Base-by-base conservation (phyloP, 495 filamentous ascomycete species). In the Penicillium canariense region DNA sequence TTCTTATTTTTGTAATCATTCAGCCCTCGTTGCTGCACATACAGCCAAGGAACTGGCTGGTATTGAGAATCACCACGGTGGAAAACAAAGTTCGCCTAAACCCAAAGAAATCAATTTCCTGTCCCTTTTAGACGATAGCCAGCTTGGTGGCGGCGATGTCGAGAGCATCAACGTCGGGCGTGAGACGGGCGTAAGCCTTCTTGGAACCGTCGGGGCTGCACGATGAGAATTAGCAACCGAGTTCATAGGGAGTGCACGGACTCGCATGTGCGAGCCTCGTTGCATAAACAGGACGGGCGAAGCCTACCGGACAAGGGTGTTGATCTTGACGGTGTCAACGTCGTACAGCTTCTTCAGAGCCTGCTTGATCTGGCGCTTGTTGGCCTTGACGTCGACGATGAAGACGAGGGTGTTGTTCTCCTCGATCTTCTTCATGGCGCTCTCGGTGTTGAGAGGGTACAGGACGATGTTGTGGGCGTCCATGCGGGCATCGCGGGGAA, bases 341-440 rank as follows among this genome's bases (percentile, higher is more conserved):
- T 97, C 93, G 76, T 99, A 99, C 62, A 97, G 85, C 88, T 92
- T 96, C 90, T 99, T 99, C 61, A 99, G 81, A 58, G 94, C 89
- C 66, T 83, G 81, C 85, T 96, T 96, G 80, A 99, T 99, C 85
- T 99, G 94, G 69, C 91, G 86, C 89, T 99, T 99, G 83, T 99
- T 99, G 68, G 90, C 84, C 88, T 97, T 96, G 73, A 91, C 84
- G 63, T 99, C 90, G 68, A 96, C 91, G 69, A 97, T 96, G 81
- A 99, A 97, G 63, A 97, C 95, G 20, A 97, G 82, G 65, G 94
- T 96, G 84, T 99, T 96, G 84, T 97, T 89, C 88, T 97, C 94
- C 85, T 97, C 95, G 61, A 97, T 96, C 88, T 96, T 97, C 90
- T 99, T 99, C 90, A 99, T 96, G 68, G 94, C 95, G 62, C 86